Percentiles rank a stretch among this genome's conserved stretches.
These are phyloP conservation scores for Apophysomyces ossiformis DNA, from an alignment of 371 early-diverging fungal genomes.

Conservation along the genomic window DNA sequence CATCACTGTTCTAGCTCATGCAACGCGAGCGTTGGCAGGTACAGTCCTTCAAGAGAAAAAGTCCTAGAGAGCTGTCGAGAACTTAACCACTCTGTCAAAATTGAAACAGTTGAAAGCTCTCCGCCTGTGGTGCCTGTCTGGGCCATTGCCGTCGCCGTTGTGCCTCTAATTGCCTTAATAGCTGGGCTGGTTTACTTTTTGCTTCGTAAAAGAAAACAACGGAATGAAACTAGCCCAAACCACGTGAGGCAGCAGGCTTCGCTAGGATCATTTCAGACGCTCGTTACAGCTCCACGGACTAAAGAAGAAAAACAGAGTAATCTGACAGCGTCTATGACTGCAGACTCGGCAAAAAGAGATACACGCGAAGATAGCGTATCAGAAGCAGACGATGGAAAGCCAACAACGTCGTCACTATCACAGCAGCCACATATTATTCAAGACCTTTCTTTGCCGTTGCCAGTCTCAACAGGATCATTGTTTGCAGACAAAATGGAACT, in stretches of 20 bases:
- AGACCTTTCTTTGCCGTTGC: slow-evolving; percentile 33
- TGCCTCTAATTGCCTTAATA: slow-evolving; percentile 17
- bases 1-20: slow-evolving; percentile 7
- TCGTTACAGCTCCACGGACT: slow-evolving; percentile 6
- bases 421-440: slow-evolving; percentile 2
- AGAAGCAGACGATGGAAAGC: slow-evolving; percentile 2
- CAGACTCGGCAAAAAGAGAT: slow-evolving; percentile 5
- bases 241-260: slow-evolving; percentile 9
- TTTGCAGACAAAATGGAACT: slow-evolving; percentile 51
- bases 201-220: slow-evolving; percentile 11
- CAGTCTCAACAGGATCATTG: slow-evolving; percentile 37
- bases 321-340: not conserved
- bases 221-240: slow-evolving; percentile 12
- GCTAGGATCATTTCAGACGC: slow-evolving; percentile 11
- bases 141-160: slow-evolving; percentile 27
- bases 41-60: slow-evolving; percentile 14
- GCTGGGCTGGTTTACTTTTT: slow-evolving; percentile 10
- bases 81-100: not conserved
- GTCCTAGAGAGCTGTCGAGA: not conserved
- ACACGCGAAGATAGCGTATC: not conserved
- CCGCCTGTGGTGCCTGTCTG: slow-evolving; percentile 25
- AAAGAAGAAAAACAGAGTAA: slow-evolving; percentile 1
- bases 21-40: slow-evolving; percentile 5
- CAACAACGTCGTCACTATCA: slow-evolving; percentile 6
- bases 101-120: not conserved